Evolutionary conservation across 768 basidiomycete species (phyloP).

Genomic region (Panus rudis): DNA sequence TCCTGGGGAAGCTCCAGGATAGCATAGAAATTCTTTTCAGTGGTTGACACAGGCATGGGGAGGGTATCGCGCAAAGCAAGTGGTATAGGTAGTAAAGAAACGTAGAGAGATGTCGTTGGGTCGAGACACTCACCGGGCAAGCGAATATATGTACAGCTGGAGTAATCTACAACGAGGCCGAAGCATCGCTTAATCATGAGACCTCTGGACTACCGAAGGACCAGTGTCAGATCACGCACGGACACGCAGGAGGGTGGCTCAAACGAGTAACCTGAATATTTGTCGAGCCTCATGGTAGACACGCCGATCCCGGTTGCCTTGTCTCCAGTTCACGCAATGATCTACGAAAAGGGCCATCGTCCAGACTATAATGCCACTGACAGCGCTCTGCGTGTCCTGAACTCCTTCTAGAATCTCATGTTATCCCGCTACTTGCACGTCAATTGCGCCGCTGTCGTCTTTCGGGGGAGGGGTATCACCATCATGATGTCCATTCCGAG

Average conservation of each 20-base stretch:
- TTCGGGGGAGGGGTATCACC: too few relatives aligned
- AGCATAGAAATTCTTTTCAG: slow-evolving; percentile 27
- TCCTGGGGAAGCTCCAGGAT: slow-evolving; percentile 39
- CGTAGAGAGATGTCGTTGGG: slow-evolving; percentile 6
- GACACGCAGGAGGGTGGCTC: background rate
- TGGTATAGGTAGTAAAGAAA: slow-evolving; percentile 8
- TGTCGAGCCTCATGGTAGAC: too few relatives aligned
- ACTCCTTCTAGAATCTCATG: too few relatives aligned
- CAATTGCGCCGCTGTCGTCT: too few relatives aligned
- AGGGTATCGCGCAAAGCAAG: slow-evolving; percentile 1
- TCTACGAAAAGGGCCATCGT: too few relatives aligned
- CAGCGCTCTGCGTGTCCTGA: too few relatives aligned
- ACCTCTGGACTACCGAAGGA: slow-evolving; percentile 9
- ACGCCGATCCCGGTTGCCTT: too few relatives aligned
- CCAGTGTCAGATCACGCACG: slow-evolving; percentile 4
- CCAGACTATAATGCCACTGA: too few relatives aligned
- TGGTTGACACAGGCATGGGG: slow-evolving; percentile 16
- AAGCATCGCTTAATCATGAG: slow-evolving; percentile 2
- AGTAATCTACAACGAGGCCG: slow-evolving; percentile 14
- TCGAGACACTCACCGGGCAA: slow-evolving; percentile 5
- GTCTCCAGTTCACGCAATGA: too few relatives aligned
- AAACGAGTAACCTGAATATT: too few relatives aligned
- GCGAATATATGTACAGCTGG: slow-evolving; percentile 14
- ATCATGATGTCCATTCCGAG: too few relatives aligned
- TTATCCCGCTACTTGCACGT: too few relatives aligned